Evolutionary conservation across 257 asterid genomes (phyloP).

Genomic region (Ocimum tenuiflorum): DNA sequence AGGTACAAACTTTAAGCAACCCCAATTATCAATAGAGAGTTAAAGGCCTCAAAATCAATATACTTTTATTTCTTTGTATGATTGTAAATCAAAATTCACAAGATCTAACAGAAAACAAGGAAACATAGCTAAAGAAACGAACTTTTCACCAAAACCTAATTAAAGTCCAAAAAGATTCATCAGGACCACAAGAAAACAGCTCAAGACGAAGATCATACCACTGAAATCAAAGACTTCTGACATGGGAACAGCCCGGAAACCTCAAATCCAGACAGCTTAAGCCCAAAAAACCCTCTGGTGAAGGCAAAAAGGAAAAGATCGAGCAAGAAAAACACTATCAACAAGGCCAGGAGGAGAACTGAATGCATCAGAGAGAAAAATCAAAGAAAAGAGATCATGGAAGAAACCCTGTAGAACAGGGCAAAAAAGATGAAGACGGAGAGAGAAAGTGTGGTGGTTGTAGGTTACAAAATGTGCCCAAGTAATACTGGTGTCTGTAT

Average conservation of each 20-base stretch:
- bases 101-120: conserved; percentile 4
- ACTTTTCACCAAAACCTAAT: conserved; percentile 16
- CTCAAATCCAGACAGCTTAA: conserved; percentile 26
- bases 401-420: conserved; percentile 66
- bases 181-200: not conserved
- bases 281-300: conserved; percentile 47
- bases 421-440: conserved; percentile 44
- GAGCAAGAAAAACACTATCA: conserved; percentile 28
- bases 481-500: not conserved
- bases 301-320: conserved; percentile 51
- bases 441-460: conserved; percentile 6
- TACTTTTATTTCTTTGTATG: not conserved
- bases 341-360: conserved; percentile 27
- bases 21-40: not conserved
- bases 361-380: conserved; percentile 48
- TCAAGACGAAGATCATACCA: conserved; percentile 36
- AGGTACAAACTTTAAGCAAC: not conserved
- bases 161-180: not conserved
- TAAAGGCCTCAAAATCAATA: not conserved
- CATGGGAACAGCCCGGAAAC: conserved; percentile 44
- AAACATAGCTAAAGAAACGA: conserved; percentile 3
- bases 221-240: conserved; percentile 57
- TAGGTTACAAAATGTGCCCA: conserved; percentile 5
- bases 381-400: conserved; percentile 22
- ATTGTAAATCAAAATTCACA: not conserved